Base-by-base conservation (phyloP, 345 rosid species). In the Mercurialis annua region DNA sequence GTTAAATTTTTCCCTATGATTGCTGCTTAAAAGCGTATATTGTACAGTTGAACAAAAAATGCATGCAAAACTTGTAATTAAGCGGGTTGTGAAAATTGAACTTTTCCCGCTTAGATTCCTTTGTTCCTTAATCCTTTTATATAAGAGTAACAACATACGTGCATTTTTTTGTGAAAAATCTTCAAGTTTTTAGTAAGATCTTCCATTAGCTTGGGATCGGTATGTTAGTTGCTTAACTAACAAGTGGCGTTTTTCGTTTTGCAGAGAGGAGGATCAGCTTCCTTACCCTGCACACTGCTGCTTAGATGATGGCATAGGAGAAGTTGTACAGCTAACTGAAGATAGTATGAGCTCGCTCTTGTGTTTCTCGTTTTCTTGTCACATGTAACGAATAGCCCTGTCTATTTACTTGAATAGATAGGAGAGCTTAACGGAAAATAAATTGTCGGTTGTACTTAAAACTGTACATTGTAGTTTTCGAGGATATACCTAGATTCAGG, bases 251-350 rank as follows among this genome's bases (percentile, higher is more conserved):
- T 26, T 24, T 7, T 59, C 20, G 38, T 74, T 73, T 64, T 71
- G 78, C 88, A 86, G 92, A 84, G 66, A 76, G 77, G 82, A 82
- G 92, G 77, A 86, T 86, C 64, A 81, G 85, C 77, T 29, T 83
- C 54, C 87, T 80, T 81, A 71, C 82, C 67, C 82, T 79, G 64
- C 81, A 74, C 33, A 82, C 80, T 0, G 76, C 83, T 15, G 60
- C 56, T 8, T 70, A 68, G 75, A 73, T 29, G 75, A 73, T 29
- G 77, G 80, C 66, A 27, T 74, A 75, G 78, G 69, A 73, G 68
- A 75, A 67, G 74, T 68, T 80, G 87, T 86, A 86, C 84, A 86
- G 87, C 85, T 86, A 82, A 86, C 87, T 62, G 85, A 77, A 83
- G 80, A 81, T 71, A 69, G 86, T 67, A 60, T 47, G 81, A 71